Evolutionary conservation across 257 asterid genomes (phyloP), one percentile per base, ranked within the genome.

Genomic region (Knoxia roxburghii): DNA sequence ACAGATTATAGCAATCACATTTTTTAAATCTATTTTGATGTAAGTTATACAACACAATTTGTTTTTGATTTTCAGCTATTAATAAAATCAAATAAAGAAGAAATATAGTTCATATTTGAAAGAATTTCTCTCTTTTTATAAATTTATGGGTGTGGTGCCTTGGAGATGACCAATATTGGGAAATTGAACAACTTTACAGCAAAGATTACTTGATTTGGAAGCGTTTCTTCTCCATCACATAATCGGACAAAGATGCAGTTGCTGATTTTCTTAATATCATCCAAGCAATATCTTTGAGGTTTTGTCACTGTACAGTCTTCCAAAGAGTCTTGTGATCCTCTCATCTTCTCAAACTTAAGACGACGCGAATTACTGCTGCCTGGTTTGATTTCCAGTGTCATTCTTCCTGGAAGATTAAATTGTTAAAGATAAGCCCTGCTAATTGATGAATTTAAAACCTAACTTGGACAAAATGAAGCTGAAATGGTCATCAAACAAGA

Each of bases 211-310:
- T 82, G 84, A 52, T 67, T 77, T 6, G 75, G 79, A 32, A 67
- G 53, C 73, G 64, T 85, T 12, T 96, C 98, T 70, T 85, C 96
- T 23, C 95, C 98, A 71, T 85, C 90, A 33, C 94, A 95, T 20
- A 83, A 11, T 52, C 54, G 76, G 14, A 76, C 81, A 17, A 67
- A 68, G 32, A 76, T 89, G 79, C 70, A 91, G 85, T 0, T 85
- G 77, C 86, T 80, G 74, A 83, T 83, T 72, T 61, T 81, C 56
- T 64, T 77, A 45, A 85, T 72, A 41, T 77, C 83, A 2, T 82
- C 54, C 57, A 75, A 81, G 49, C 83, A 57, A 69, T 77, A 83
- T 65, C 84, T 77, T 74, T 14, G 92, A 85, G 14, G 58, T 52
- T 52, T 23, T 6, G 11, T 5, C 30, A 4, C 30, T 21, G 58